Evolutionary conservation across 345 rosid genomes (phyloP).

Genomic region (Tarenaya hassleriana): DNA sequence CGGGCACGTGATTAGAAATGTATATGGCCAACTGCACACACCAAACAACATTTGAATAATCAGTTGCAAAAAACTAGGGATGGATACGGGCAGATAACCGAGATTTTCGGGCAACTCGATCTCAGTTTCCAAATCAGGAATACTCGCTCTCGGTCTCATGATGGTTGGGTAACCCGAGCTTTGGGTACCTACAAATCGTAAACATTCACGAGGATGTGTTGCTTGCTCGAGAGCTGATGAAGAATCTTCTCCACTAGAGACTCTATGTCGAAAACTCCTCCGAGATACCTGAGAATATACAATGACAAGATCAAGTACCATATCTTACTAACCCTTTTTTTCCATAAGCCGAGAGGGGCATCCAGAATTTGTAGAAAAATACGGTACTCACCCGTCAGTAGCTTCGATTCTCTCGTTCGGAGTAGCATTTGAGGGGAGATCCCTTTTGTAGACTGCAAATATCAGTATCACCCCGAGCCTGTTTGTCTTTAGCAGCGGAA

Average conservation of each 20-base stretch:
- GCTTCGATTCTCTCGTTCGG: conserved; percentile 78
- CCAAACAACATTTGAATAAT: too few species aligned
- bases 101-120: too few species aligned
- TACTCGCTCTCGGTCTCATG: too few species aligned
- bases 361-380: conserved; percentile 5
- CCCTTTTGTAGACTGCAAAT: conserved; percentile 80
- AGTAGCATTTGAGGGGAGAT: conserved; percentile 73
- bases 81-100: too few species aligned
- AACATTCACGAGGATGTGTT: conserved; percentile 84
- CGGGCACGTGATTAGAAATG: conserved; percentile 82
- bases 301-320: too few species aligned
- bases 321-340: too few species aligned
- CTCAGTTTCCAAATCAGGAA: too few species aligned
- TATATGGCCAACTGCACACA: conserved; percentile 94
- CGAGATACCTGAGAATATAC: conserved; percentile 55
- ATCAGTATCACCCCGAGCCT: conserved; percentile 96
- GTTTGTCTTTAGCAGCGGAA: conserved; percentile 73
- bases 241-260: conserved; percentile 89
- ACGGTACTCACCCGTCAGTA: conserved; percentile 65
- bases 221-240: conserved; percentile 95
- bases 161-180: too few species aligned
- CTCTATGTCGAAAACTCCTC: conserved; percentile 88
- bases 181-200: too few species aligned
- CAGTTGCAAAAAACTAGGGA: too few species aligned
- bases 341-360: too few species aligned